Conservation (phyloP, 495 filamentous ascomycete species). For the Pyronema domesticum region DNA sequence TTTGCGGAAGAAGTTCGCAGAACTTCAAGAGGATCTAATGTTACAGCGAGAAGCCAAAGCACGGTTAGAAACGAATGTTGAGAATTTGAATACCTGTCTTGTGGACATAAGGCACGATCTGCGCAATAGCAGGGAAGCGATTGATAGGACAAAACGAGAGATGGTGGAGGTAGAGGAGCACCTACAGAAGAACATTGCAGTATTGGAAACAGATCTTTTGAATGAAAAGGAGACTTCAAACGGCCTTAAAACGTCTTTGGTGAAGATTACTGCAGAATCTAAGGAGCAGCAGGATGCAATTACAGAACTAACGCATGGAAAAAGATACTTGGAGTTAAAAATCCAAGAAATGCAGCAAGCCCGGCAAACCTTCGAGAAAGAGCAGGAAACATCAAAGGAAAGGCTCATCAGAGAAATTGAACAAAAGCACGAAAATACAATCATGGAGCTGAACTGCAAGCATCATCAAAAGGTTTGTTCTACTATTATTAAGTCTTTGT, state of each 20-base stretch:
- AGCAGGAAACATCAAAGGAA: neutral
- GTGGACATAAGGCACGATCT: neutral
- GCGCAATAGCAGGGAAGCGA: neutral
- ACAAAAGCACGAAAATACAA: neutral
- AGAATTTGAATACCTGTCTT: neutral
- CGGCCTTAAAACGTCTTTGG: neutral
- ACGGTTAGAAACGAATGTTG: neutral
- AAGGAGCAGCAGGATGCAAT: neutral
- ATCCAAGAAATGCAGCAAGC: neutral
- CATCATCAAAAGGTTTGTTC: neutral
- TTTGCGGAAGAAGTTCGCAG: conserved; percentile 11
- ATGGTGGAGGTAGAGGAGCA: neutral
- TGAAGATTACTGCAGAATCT: neutral
- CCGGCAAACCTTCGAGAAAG: neutral
- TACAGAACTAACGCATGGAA: neutral
- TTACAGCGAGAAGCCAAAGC: neutral
- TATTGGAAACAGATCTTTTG: neutral
- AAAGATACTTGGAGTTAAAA: neutral
- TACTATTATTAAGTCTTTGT: neutral
- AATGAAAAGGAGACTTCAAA: neutral
- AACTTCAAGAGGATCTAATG: conserved; percentile 7
- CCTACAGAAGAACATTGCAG: neutral
- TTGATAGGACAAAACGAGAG: neutral
- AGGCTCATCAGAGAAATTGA: neutral
- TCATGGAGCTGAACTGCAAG: neutral